Evolutionary conservation across 352 stramenopile genomes (phyloP).

Genomic region (Globisporangium paddicum): DNA sequence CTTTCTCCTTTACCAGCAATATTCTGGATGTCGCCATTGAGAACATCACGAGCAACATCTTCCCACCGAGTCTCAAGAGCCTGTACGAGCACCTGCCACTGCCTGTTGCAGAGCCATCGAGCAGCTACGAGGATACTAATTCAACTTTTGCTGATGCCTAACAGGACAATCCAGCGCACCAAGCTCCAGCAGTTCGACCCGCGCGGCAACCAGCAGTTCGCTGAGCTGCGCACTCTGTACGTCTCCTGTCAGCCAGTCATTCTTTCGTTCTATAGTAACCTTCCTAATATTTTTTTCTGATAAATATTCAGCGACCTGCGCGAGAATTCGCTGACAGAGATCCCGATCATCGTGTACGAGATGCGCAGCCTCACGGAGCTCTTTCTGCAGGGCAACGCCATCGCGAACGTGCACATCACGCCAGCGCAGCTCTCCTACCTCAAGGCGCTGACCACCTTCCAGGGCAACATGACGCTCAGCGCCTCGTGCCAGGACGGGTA

Average conservation of each 20-base stretch:
- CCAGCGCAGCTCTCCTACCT: constrained; percentile 50
- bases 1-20: constrained; percentile 14
- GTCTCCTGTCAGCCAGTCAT: constrained; percentile 12
- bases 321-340: constrained; percentile 57
- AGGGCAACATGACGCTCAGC: constrained; percentile 33
- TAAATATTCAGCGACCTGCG: constrained; percentile 67
- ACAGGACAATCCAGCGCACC: constrained; percentile 60
- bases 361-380: constrained; percentile 50
- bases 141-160: not conserved
- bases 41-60: constrained; percentile 64
- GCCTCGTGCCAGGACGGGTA: constrained; percentile 40
- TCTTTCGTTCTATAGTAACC: too few relatives aligned
- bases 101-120: not conserved
- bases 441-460: constrained; percentile 39
- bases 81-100: constrained; percentile 30
- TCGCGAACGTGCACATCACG: constrained; percentile 49
- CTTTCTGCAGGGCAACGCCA: constrained; percentile 46
- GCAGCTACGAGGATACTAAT: not conserved
- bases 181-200: constrained; percentile 59
- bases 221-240: constrained; percentile 48
- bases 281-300: too few relatives aligned
- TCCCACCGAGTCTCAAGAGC: constrained; percentile 45
- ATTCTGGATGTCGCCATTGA: constrained; percentile 58
- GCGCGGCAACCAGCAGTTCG: constrained; percentile 34
- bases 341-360: constrained; percentile 66